Base-by-base conservation (phyloP, 805 yeast genomes). In the Cyberlindnera saturnus region DNA sequence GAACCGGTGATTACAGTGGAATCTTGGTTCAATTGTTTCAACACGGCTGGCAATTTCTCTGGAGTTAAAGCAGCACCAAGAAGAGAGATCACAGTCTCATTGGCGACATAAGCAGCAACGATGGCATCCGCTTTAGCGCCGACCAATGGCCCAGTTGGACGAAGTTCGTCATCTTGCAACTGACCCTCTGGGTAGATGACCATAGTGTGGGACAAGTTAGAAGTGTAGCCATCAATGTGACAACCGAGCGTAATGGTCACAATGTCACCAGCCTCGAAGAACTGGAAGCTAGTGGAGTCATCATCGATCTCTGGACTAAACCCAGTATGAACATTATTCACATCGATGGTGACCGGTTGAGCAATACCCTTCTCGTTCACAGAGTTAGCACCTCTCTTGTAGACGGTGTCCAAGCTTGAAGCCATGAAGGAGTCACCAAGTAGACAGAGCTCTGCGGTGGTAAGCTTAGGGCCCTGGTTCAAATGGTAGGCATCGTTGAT, bases 161-260 rank as follows among this genome's bases (percentile, higher is more conserved):
- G 55, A 34, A 64, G 45, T 23, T 64, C 59, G 23, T 66, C 63
- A 19, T 62, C 66, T 41, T 50, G 47, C 34, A 56, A 55, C 45
- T 62, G 70, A 32, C 80, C 82, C 29, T 81, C 79, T 41, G 95
- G 95, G 55, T 79, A 85, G 42, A 89, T 80, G 28, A 89, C 93
- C 49, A 88, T 59, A 2, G 97, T 90, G 64, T 93, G 99, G 26
- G 95, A 79, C 10, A 79, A 80, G 61, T 80, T 78, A 2, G 96
- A 81, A 11, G 97, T 86, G 69, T 90, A 93, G 43, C 99, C 99
- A 64, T 93, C 99, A 53, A 93, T 78, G 51, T 93, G 97, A 46
- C 84, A 90, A 39, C 97, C 99, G 26, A 91, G 71, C 11, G 85
- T 70, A 45, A 93, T 75, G 48, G 91, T 90, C 30, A 87, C 87